Base-by-base conservation (phyloP, 139 green algal species). In the Chlorella sorokiniana region DNA sequence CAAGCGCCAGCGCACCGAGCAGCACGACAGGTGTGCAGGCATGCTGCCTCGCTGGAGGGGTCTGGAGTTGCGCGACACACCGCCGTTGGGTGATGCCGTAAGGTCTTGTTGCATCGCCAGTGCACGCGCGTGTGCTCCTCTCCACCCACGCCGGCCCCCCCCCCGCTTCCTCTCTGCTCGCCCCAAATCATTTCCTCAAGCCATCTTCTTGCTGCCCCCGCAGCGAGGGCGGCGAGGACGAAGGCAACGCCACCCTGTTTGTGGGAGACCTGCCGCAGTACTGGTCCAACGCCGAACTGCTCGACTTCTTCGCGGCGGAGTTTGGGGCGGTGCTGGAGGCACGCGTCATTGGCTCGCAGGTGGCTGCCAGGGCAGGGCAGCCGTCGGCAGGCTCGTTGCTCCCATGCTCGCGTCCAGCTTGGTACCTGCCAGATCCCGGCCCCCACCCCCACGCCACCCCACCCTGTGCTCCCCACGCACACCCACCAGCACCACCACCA, bases 201-300 rank as follows among this genome's bases (percentile, higher is more conserved):
- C 48, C 48, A n/a, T 10, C 6, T 35, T 6, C 33, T 40, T 7
- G 4, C 63, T 54, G 63, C 23, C 25, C 67, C n/a, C 18, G 42
- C 22, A 40, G 44, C 52, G 4, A 18, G 23, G 23, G 9, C 27
- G 38, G 20, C 59, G 52, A 27, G 35, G 54, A 40, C 18, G 62
- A 38, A 7, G 73, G 25, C 16, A 14, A 8, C 48, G 27, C 63
- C 4, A 87, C 78, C 14, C 79, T 92, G 64, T 92, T 92, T 89
- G 85, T 91, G 38, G 88, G 87, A 2, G 87, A 92, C 76, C 79
- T 92, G 23, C 89, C 89, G 22, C 76, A 72, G n/a, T 54, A 81
- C 38, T 92, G 83, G 78, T 59, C 68, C 48, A 76, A 45, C 27
- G 61, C 68, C 5, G 84, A 87, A 20, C 65, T 92, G 37, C 31